Conservation (phyloP, 208 protist species). For the Leishmania tarentolae region DNA sequence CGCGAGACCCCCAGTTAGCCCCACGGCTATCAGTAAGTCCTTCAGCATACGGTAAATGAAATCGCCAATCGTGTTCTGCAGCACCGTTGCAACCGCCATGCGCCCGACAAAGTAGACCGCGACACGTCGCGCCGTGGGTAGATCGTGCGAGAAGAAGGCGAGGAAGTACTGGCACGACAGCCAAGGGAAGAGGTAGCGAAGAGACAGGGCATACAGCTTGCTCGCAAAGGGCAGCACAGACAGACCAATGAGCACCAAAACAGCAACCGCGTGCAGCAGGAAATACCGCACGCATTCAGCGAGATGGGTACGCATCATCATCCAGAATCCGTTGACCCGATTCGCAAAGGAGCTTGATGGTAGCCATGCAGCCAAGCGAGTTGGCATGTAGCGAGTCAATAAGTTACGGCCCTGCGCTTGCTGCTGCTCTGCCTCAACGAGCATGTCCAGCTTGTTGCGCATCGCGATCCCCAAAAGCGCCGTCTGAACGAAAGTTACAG, state of each 20-base stretch:
- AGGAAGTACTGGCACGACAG: conserved; percentile 67
- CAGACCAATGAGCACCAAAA: conserved; percentile 63
- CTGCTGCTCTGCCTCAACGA: conserved; percentile 28
- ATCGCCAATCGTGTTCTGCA: conserved; percentile 75
- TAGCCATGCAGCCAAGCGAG: conserved; percentile 21
- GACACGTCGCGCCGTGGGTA: conserved; percentile 21
- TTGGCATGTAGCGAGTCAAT: conserved; percentile 9
- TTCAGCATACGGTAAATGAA: conserved; percentile 54
- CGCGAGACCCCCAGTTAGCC: conserved; percentile 29
- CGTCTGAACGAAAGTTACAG: conserved; percentile 65
- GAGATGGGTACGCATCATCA: conserved; percentile 60
- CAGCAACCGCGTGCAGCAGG: conserved; percentile 43
- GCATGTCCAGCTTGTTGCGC: conserved; percentile 63
- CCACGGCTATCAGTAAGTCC: conserved; percentile 56
- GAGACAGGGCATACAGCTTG: conserved; percentile 65
- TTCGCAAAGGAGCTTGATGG: conserved; percentile 25
- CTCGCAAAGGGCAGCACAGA: conserved; percentile 68
- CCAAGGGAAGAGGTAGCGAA: conserved; percentile 69
- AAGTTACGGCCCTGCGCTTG: conserved; percentile 4
- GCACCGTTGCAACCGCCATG: conserved; percentile 32
- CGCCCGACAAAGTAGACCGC: conserved; percentile 33
- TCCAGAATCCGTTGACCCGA: conserved; percentile 35
- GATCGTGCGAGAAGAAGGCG: conserved; percentile 52
- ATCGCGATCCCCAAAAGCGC: conserved; percentile 61
- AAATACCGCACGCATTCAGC: conserved; percentile 51